phyloP scores from a whole-genome alignment of 305 asterid genomes.

The Solanum hybrid region DNA sequence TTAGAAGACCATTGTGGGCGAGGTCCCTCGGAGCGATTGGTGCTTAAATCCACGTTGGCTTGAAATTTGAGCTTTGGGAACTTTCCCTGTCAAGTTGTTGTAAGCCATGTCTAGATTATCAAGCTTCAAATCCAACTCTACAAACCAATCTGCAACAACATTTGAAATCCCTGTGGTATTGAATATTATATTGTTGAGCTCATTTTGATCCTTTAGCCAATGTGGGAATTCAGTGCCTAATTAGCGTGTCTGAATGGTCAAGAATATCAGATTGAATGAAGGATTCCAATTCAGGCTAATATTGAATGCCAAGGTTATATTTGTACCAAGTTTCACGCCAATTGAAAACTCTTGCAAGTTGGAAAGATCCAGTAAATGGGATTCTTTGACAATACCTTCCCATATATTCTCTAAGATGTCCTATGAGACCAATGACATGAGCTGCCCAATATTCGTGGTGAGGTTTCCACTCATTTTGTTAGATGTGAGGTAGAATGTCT shows the following conservation, averaged over 20 bases:
- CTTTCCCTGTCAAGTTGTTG: conserved; percentile 20
- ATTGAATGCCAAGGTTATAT: conserved; percentile 20
- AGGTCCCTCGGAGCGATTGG: conserved; percentile 16
- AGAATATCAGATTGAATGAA: conserved; percentile 14
- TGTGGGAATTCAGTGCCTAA: conserved; percentile 29
- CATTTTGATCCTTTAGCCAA: conserved; percentile 21
- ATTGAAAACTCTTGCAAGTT: conserved; percentile 14
- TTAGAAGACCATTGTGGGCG: conserved; percentile 25
- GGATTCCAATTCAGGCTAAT: conserved; percentile 23
- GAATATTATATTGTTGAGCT: conserved; percentile 8
- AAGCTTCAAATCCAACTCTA: conserved; percentile 13
- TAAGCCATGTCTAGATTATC: conserved; percentile 18
- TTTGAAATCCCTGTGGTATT: conserved; percentile 11
- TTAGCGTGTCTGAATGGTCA: conserved; percentile 17
- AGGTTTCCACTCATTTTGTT: conserved; percentile 26
- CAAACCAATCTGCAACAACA: conserved; percentile 23
- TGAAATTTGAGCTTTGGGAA: conserved; percentile 9
- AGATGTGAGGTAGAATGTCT: conserved; percentile 14
- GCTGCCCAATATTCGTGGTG: conserved; percentile 23
- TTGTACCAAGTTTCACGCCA: conserved; percentile 1
- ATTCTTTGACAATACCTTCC: conserved; percentile 30
- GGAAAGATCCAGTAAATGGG: conserved; percentile 20
- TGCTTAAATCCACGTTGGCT: conserved; percentile 19
- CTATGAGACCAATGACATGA: conserved; percentile 18
- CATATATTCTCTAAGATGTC: conserved; percentile 16